Base-by-base conservation (phyloP, 176 grass and related monocot genomes). In the Tillandsia fasciculata region DNA sequence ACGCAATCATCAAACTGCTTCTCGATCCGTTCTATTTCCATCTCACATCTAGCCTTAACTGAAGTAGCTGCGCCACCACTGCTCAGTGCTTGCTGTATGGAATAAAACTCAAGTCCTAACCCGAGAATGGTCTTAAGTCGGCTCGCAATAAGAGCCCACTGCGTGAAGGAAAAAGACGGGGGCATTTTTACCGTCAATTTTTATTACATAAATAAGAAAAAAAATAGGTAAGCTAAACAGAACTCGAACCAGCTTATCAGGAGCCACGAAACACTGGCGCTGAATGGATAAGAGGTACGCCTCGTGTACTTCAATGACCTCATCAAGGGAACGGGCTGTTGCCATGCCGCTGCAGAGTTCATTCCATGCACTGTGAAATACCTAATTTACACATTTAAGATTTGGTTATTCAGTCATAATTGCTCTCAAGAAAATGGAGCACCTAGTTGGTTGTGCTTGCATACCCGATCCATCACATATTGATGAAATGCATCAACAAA, bases 251-350 rank as follows among this genome's bases (percentile, higher is more conserved):
- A 99, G 72, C 69, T 99, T 93, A 81, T 99, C 89, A 51, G 89
- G 83, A 63, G 94, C 79, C 13, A 93, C 84, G 82, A 90, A 99
- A 63, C 89, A 99, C 73, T 99, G 86, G 29, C 94, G 82, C 63
- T 97, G 89, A 84, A 97, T 88, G 67, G 86, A 97, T 69, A 88
- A 80, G 50, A 97, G 82, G 75, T 90, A 97, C 2, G 87, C 78
- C 27, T 97, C 89, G 51, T 93, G 94, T 83, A 93, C 81, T 85
- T 93, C 94, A 81, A 97, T 90, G 42, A 90, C 87, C 82, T 97
- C 94, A 74, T 97, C 94, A 75, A 90, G 72, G 24, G 94, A 90
- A 65, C 83, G 74, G 50, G 89, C 86, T 52, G 78, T 77, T 64
- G 84, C 77, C 84, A 92, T 90, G 58, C 86, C 94, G 72, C 76